Conservation (phyloP, 202 grass and related monocot genomes). For the Carex arenaria region DNA sequence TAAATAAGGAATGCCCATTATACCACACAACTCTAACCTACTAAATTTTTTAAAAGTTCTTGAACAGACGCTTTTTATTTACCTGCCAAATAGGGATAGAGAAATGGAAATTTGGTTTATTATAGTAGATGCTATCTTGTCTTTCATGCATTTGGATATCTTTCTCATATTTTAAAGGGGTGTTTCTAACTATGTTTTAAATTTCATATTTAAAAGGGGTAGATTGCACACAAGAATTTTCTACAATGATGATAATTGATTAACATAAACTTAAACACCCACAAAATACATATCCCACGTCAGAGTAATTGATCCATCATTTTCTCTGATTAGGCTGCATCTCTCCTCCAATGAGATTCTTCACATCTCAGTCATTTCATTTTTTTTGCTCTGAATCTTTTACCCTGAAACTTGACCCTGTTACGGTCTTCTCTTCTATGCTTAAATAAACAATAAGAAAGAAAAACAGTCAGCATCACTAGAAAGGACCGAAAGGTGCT, state of each 20-base stretch:
- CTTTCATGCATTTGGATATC: background rate
- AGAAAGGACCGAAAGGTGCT: background rate
- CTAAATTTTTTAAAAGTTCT: background rate
- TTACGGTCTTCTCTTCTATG: background rate
- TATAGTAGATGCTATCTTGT: background rate
- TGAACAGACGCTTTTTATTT: background rate
- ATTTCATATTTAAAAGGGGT: background rate
- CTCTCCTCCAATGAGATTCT: background rate
- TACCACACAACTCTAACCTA: background rate
- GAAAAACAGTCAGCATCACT: background rate
- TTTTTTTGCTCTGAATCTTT: background rate
- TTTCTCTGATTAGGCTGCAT: slow-evolving; percentile 13
- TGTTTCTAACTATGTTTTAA: background rate
- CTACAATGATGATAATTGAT: background rate
- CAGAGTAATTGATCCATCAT: slow-evolving; percentile 5
- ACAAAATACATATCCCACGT: background rate
- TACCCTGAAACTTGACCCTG: background rate
- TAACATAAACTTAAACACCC: slow-evolving; percentile 4
- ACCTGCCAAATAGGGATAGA: background rate
- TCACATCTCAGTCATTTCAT: slow-evolving; percentile 16
- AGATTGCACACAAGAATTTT: background rate
- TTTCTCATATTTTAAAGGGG: background rate
- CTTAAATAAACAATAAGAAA: slow-evolving; percentile 7
- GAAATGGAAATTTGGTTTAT: background rate
- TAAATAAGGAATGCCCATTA: background rate